Base-by-base conservation (phyloP, 768 basidiomycete species). In the Lactarius pseudohatsudake region DNA sequence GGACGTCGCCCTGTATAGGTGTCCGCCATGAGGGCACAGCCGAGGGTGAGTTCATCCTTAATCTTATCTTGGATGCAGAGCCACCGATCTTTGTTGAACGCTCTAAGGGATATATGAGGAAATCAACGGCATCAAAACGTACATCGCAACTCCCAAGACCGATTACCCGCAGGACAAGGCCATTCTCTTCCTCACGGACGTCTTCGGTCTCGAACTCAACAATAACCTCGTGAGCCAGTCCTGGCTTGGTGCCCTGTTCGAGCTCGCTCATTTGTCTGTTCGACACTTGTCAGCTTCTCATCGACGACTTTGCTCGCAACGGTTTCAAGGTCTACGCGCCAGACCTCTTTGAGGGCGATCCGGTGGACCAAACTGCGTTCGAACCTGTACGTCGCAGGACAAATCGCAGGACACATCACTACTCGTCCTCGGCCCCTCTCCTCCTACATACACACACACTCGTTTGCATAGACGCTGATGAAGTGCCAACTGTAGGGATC, bases 301-400 rank as follows among this genome's bases (percentile, higher is more conserved):
- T 77, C 4, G 82, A 84, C 64, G 81, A 78, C 66, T 80, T 78
- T 69, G 79, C 80, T 30, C 69, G 65, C 26, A 79, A 79, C 55
- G 80, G 80, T 13, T 80, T 77, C 64, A 59, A 64, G 36, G 64
- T 69, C 34, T 66, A 66, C 40, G 38, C 38, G 2, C 64, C 72
- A 9, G 70, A 71, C n/a, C 64, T 69, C 40, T 62, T 69, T 36
- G 59, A 66, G 28, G 70, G 74, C 13, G 79, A 78, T 60, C 22
- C 73, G 0, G 38, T 75, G 40, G 57, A 72, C 3, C 15, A 64
- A 1, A 70, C 75, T 4, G 73, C 54, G 3, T 36, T 73, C 40
- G 45, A 38, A 36, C 30, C 70, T 6, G 71, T 69, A 63, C 70
- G 65, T 54, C 40, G 13, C 6, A 53, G 22, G 22, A 8, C 50